Evolutionary conservation across 2,329 filamentous ascomycete genomes (phyloP).

Genomic region (Tolypocladium capitatum): DNA sequence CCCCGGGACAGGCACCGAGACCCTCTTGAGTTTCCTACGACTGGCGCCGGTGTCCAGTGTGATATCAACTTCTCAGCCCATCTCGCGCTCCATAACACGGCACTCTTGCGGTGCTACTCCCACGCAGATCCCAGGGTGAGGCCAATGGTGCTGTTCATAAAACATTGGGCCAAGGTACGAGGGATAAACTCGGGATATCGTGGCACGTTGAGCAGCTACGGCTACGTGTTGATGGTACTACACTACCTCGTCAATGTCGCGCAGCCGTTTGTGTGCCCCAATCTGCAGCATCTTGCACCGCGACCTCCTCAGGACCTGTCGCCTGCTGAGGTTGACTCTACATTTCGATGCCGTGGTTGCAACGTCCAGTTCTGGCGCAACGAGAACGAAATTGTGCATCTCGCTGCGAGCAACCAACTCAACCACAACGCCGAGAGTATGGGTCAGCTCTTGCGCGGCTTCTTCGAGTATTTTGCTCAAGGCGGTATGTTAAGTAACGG

Average conservation of each 20-base stretch:
- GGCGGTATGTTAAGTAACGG: constrained; percentile 38
- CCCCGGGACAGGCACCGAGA: constrained; percentile 41
- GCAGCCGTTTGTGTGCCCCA: constrained; percentile 69
- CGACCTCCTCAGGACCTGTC: constrained; percentile 21
- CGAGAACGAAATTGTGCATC: constrained; percentile 51
- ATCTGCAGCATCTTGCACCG: constrained; percentile 52
- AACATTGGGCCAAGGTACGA: constrained; percentile 77
- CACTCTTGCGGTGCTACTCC: constrained; percentile 71
- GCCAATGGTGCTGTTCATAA: constrained; percentile 72
- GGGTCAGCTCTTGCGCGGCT: constrained; percentile 62
- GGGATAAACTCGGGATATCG: constrained; percentile 79
- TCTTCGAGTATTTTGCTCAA: constrained; percentile 78
- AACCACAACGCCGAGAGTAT: constrained; percentile 57
- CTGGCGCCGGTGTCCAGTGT: constrained; percentile 68
- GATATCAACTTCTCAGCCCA: constrained; percentile 87
- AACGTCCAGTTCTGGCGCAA: constrained; percentile 69
- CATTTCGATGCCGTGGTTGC: constrained; percentile 43
- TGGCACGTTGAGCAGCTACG: constrained; percentile 78
- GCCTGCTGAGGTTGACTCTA: constrained; percentile 10
- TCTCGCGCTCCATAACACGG: constrained; percentile 71
- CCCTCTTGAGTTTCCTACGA: constrained; percentile 64
- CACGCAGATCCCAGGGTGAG: constrained; percentile 65
- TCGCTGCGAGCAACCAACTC: constrained; percentile 44
- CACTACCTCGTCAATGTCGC: constrained; percentile 81
- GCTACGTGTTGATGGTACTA: constrained; percentile 83